Percentiles rank a stretch among this genome's conserved stretches.
phyloP scores from a whole-genome alignment of 2,329 filamentous ascomycete genomes.

The Dactylellina drechsleri region DNA sequence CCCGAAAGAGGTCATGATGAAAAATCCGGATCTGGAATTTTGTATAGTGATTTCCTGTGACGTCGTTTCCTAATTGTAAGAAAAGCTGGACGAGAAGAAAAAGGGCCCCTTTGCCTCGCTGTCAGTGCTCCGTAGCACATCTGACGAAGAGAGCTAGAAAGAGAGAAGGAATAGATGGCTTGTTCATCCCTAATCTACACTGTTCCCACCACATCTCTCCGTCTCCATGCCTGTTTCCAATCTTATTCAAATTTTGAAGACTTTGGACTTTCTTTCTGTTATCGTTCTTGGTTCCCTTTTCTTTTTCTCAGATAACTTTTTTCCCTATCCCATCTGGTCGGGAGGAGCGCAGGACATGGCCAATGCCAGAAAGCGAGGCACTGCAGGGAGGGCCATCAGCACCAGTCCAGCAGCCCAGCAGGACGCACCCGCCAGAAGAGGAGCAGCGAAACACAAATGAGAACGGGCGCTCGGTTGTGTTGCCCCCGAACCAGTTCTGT shows the following conservation, averaged over 20 bases:
- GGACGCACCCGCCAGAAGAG: background rate
- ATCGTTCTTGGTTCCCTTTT: background rate
- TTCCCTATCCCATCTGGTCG: conserved; percentile 7
- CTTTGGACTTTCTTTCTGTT: conserved; percentile 4
- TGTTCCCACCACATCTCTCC: conserved; percentile 3
- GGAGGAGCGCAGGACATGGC: conserved; percentile 42
- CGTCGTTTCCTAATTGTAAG: conserved; percentile 26
- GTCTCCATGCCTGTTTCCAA: background rate
- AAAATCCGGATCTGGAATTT: background rate
- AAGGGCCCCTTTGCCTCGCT: background rate
- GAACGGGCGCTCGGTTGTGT: conserved; percentile 19
- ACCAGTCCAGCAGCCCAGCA: background rate
- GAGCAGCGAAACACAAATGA: background rate
- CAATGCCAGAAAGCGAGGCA: background rate
- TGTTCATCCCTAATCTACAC: conserved; percentile 9
- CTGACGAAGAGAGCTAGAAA: conserved; percentile 7
- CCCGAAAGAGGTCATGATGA: too few relatives aligned
- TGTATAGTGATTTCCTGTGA: conserved; percentile 29
- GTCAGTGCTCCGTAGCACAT: conserved; percentile 37
- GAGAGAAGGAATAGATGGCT: background rate
- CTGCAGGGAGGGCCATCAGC: background rate
- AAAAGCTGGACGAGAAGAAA: conserved; percentile 11
- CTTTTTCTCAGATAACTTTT: conserved; percentile 1
- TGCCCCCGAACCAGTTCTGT: conserved; percentile 4
- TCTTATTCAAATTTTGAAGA: background rate